Conservation (phyloP, 2,329 filamentous ascomycete genomes). For the Graphilbum sp. region DNA sequence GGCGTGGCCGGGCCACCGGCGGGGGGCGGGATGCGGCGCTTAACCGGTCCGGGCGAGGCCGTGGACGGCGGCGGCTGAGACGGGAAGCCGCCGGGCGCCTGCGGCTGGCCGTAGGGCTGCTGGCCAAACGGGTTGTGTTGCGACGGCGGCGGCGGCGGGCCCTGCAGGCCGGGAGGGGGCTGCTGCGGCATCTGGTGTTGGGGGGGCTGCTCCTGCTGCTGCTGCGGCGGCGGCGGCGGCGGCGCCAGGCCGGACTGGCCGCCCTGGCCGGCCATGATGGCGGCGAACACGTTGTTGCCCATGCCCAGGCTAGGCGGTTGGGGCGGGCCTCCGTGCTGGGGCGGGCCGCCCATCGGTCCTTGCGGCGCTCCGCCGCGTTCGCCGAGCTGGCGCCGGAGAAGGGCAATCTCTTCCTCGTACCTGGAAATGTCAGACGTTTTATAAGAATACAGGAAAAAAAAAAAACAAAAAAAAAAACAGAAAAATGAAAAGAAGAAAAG, state of each 20-base stretch:
- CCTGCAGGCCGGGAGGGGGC: conserved; percentile 51
- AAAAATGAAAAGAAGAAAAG: too few species aligned
- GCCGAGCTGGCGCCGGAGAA: conserved; percentile 76
- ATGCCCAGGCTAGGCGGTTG: conserved; percentile 83
- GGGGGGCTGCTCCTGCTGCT: conserved; percentile 37
- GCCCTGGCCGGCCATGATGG: conserved; percentile 81
- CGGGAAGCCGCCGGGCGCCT: conserved; percentile 54
- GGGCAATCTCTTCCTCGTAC: conserved; percentile 81
- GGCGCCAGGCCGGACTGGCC: conserved; percentile 74
- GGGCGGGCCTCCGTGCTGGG: conserved; percentile 58
- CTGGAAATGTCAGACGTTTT: conserved; percentile 26
- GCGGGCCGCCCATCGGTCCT: conserved; percentile 44
- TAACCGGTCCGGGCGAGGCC: conserved; percentile 71
- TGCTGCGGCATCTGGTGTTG: conserved; percentile 60
- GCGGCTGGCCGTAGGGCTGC: conserved; percentile 41
- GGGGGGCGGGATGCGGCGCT: conserved; percentile 55
- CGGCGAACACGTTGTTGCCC: conserved; percentile 83
- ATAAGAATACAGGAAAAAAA: too few species aligned
- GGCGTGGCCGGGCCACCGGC: conserved; percentile 65
- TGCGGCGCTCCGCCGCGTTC: conserved; percentile 49
- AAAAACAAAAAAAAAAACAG: too few species aligned
- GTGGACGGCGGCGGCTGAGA: conserved; percentile 71
- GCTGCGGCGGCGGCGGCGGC: conserved; percentile 50
- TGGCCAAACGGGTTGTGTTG: conserved; percentile 55
- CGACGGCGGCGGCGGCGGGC: conserved; percentile 38